A percentile compares a stretch with the other conserved stretches of the same genome.
Evolutionary conservation across 179 eudicot genomes (phyloP).

Genomic region (Silene coronaria): DNA sequence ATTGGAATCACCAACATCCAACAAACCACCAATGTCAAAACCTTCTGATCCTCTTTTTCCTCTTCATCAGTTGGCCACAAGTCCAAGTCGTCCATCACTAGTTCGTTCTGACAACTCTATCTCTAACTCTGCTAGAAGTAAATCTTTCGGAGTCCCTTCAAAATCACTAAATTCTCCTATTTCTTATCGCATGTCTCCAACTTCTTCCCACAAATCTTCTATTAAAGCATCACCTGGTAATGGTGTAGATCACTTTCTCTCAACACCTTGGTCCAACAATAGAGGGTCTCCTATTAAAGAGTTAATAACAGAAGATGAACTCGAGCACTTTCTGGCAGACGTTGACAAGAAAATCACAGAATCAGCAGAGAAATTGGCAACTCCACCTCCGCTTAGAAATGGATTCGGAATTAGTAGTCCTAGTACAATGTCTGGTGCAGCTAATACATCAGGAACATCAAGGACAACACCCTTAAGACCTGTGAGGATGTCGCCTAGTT

Average conservation of each 20-base stretch:
- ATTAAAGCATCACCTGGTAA: conserved; percentile 47
- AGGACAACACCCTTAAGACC: conserved; percentile 90
- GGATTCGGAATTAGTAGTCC: conserved; percentile 67
- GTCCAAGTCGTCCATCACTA: conserved; percentile 45
- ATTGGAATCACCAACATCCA: conserved; percentile 36
- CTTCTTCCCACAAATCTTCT: conserved; percentile 48
- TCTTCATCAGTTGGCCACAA: conserved; percentile 50
- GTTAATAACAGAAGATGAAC: conserved; percentile 64
- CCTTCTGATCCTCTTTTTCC: conserved; percentile 59
- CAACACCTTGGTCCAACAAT: conserved; percentile 81
- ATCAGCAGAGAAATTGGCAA: conserved; percentile 68
- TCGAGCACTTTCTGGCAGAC: conserved; percentile 74
- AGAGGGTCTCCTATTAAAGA: conserved; percentile 59
- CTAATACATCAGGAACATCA: conserved; percentile 70
- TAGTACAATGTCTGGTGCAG: conserved; percentile 44
- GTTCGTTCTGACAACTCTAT: conserved; percentile 48
- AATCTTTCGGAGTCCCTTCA: conserved; percentile 49
- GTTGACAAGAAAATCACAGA: conserved; percentile 68
- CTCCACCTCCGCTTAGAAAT: conserved; percentile 63
- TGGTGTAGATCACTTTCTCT: conserved; percentile 33
- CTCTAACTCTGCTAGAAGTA: conserved; percentile 43
- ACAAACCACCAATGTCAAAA: conserved; percentile 59
- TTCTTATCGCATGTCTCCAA: conserved; percentile 47
- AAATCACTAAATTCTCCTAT: conserved; percentile 65
- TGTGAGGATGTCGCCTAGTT: conserved; percentile 89